A percentile compares a stretch with the other conserved stretches of the same genome.
phyloP scores from a whole-genome alignment of 129 eudicot genomes.

The Chrysanthemum seticuspe region DNA sequence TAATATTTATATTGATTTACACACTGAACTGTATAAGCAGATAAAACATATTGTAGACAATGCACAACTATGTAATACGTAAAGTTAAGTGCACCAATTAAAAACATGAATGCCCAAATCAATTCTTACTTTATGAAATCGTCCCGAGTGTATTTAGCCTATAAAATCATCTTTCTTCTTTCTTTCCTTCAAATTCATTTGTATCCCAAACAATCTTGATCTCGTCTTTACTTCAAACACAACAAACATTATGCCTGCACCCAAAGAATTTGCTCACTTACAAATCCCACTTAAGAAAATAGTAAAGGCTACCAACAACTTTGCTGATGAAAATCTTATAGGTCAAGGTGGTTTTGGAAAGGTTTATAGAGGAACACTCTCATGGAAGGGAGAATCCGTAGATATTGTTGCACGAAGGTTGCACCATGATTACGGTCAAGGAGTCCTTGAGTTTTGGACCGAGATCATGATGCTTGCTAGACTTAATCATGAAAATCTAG shows the following conservation, averaged over 20 bases:
- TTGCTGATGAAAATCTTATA: constrained; percentile 1
- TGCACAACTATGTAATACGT: too few relatives aligned
- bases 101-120: too few relatives aligned
- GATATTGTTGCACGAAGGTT: not conserved
- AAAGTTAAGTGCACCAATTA: too few relatives aligned
- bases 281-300: not conserved
- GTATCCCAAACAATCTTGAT: too few relatives aligned
- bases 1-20: too few relatives aligned
- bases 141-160: too few relatives aligned
- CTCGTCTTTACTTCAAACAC: too few relatives aligned
- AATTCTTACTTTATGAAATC: too few relatives aligned
- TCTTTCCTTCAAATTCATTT: too few relatives aligned
- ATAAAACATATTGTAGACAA: too few relatives aligned
- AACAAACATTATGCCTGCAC: not conserved
- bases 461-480: not conserved
- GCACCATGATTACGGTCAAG: constrained; percentile 1
- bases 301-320: not conserved
- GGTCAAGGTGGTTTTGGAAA: constrained; percentile 1
- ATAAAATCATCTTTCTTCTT: too few relatives aligned
- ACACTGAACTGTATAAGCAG: too few relatives aligned
- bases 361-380: constrained; percentile 2
- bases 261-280: not conserved
- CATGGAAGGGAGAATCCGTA: not conserved
- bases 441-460: not conserved
- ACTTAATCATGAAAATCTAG: not conserved